Conservation (phyloP, 768 basidiomycete genomes). For the Phaeolepiota aurea region DNA sequence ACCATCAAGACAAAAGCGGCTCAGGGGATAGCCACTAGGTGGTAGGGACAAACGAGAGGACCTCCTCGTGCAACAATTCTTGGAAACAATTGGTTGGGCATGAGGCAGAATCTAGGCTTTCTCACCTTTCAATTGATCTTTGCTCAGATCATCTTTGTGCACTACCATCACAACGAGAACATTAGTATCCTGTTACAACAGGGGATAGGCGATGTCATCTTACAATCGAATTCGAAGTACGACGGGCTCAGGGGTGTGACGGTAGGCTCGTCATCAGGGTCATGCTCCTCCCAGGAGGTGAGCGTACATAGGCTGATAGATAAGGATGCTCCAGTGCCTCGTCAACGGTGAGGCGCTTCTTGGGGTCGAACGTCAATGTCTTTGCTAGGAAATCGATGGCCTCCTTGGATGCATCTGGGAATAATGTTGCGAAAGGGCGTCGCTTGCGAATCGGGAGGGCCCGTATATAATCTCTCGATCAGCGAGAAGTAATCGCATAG, state of each 20-base stretch:
- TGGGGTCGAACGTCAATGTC: conserved; percentile 85
- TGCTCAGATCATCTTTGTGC: conserved; percentile 68
- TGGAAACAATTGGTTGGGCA: conserved; percentile 7
- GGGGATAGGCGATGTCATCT: conserved; percentile 15
- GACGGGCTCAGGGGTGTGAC: conserved; percentile 72
- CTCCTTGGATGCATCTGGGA: conserved; percentile 67
- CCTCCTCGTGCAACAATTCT: conserved; percentile 78
- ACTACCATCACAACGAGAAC: conserved; percentile 32
- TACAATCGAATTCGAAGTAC: conserved; percentile 89
- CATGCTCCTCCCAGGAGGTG: conserved; percentile 42
- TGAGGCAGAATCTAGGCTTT: conserved; percentile 6
- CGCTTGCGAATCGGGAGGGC: conserved; percentile 78
- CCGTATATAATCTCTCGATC: conserved; percentile 84
- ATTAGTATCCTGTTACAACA: conserved; percentile 5
- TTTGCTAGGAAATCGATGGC: conserved; percentile 68
- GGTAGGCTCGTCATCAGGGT: conserved; percentile 83
- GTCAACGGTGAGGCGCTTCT: conserved; percentile 76
- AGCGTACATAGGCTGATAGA: conserved; percentile 62
- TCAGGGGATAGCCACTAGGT: too few relatives aligned
- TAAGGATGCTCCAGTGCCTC: conserved; percentile 81
- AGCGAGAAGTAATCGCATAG: conserved; percentile 77
- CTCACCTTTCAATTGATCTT: conserved; percentile 63
- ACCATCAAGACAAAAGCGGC: too few relatives aligned
- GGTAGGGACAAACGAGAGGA: conserved; percentile 63
- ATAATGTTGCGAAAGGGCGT: conserved; percentile 59